Evolutionary conservation across 2,329 filamentous ascomycete genomes (phyloP), one percentile per base, ranked within the genome.

Genomic region (Lachnellula hyalina): DNA sequence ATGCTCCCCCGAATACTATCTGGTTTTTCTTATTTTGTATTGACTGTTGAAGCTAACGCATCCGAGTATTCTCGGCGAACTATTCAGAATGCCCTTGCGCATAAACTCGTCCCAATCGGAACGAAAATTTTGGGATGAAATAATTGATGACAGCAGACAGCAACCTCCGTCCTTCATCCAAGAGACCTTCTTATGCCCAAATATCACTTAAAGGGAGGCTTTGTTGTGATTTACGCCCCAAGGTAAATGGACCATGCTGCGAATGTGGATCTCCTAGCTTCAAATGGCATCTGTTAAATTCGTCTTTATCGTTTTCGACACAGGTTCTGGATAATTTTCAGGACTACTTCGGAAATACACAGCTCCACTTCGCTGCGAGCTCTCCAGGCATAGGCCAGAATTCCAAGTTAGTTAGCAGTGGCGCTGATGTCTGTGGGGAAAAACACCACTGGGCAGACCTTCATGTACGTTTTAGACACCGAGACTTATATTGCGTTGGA

Each of bases 341-440:
- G 15, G 51, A 56, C n/a, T 53, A n/a, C 40, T 52, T 49, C 23
- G 55, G 52, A 14, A 58, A 58, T 54, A 55, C 52, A 19, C 41
- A 34, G 28, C 52, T 58, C 14, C 52, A 58, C 40, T 58, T 47
- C 28, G 51, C 52, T 19, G 53, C 52, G 14, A 50, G 49, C 28
- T 55, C 45, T 52, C 21, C 32, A n/a, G 32, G 2, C 21, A n/a
- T n/a, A 38, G 15, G 11, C 11, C 12, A 12, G 25, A 25, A 23
- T 23, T 28, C 42, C 41, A 51, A 19, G 38, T 19, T 52, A 25
- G 38, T 57, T 14, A 35, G 42, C 12, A 32, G 46, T 45, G 52
- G 52, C 6, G 52, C 49, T 36, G 44, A 55, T 35, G 19, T 55
- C 47, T n/a, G 6, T 47, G 52, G 52, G 52, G 3, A 52, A 42